Evolutionary conservation across 495 filamentous ascomycete species (phyloP).

Genomic region (Annulohypoxylon bovei): DNA sequence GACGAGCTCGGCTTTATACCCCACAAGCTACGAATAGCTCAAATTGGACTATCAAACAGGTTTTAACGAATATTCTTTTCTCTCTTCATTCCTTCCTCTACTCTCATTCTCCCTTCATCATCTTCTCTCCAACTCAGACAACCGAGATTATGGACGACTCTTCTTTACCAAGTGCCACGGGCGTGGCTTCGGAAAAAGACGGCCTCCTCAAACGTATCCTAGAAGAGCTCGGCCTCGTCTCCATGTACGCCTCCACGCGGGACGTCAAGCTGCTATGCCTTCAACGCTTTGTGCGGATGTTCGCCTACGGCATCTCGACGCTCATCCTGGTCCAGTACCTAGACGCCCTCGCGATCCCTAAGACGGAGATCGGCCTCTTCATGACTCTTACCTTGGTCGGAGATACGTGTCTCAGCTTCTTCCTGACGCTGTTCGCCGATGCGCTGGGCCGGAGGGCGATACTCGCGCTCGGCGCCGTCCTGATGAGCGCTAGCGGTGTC

Average conservation of each 20-base stretch:
- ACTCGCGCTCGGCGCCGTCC: conserved; percentile 68
- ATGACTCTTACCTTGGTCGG: conserved; percentile 88
- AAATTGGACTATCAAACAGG: not conserved
- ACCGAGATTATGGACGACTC: not conserved
- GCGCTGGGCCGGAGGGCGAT: conserved; percentile 73
- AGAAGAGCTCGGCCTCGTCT: conserved; percentile 51
- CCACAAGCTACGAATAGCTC: not conserved
- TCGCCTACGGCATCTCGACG: conserved; percentile 54
- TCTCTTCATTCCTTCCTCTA: not conserved
- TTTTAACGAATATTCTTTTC: not conserved
- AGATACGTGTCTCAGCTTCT: conserved; percentile 78
- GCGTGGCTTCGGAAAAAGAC: not conserved
- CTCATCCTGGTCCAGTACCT: conserved; percentile 62
- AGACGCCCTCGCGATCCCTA: conserved; percentile 68
- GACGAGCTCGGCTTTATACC: conserved; percentile 2
- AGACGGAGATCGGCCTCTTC: conserved; percentile 80
- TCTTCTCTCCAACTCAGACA: not conserved
- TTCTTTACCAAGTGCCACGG: not conserved
- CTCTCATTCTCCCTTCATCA: not conserved
- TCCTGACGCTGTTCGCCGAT: conserved; percentile 82
- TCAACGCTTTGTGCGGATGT: conserved; percentile 72
- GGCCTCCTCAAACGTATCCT: conserved; percentile 1
- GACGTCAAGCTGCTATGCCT: conserved; percentile 79
- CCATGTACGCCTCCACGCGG: conserved; percentile 57
- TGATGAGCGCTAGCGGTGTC: conserved; percentile 75